Base-by-base conservation (phyloP, 148 eudicot species). In the Silene latifolia region DNA sequence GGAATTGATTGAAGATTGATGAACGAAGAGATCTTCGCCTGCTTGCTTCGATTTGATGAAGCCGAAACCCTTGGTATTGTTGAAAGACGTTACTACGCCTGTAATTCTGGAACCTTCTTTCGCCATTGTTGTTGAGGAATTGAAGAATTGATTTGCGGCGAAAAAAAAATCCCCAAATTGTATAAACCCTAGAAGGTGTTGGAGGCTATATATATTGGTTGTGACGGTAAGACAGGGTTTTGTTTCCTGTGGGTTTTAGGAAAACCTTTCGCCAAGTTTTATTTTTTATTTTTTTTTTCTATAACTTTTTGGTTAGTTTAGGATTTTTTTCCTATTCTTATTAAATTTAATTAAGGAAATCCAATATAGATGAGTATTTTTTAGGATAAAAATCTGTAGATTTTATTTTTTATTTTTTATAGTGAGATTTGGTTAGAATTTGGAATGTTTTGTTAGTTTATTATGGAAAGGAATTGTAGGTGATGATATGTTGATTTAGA, bases 21-120 rank as follows among this genome's bases (percentile, higher is more conserved):
- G 96, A 39, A 93, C 93, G 79, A 90, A 93, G 32, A 93, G 82
- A 23, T 93, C 96, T 15, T 85, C 88, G 42, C 84, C 84, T 29
- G 83, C 85, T n/a, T 80, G 86, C 1, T 89, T 88, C 2, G 90
- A 90, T 3, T 48, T 63, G 81, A 93, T 90, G 85, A 93, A 93
- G 1, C 98, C 98, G 78, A 72, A 93, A 2, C 98, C 98, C 53
- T 86, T 90, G 23, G 21, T 61, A 47, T 87, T 86, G 74, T 76
- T 74, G 85, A 92, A 92, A 77, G 82, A 73, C 5, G 74, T 18
- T 5, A 93, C 98, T 0, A 69, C 74, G 0, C 96, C 96, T 0
- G 57, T 64, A 0, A 78, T 76, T 77, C 81, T 20, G 1, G 72
- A 7, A 7, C 44, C 27, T 3, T 74, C 83, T 24, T 82, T 39